Percentiles rank a stretch among this genome's conserved stretches.
Evolutionary conservation across 1,284 basidiomycete genomes (phyloP).

Genomic region (Pseudozyma thailandica): DNA sequence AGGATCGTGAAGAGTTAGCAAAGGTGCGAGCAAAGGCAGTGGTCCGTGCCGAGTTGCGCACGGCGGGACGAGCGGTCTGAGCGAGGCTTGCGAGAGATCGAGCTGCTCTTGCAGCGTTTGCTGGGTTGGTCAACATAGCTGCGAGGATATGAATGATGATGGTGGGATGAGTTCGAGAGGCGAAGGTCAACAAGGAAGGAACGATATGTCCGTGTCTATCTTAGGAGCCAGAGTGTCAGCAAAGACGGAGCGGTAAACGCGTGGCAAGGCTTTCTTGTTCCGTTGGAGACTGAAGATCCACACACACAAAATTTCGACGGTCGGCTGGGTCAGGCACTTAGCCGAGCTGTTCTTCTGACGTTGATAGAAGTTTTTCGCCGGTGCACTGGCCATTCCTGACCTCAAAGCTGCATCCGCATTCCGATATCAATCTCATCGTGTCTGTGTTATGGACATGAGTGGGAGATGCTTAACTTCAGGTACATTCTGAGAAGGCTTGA

Average conservation of each 20-base stretch:
- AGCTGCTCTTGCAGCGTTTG: constrained; percentile 25
- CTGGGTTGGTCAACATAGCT: constrained; percentile 20
- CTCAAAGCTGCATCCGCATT: neutral
- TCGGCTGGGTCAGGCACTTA: neutral
- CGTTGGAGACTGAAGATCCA: constrained; percentile 19
- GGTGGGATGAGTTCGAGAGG: neutral
- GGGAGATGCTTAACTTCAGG: too few relatives aligned
- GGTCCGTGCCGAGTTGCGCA: constrained; percentile 9
- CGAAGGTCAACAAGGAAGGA: neutral
- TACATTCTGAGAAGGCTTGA: too few relatives aligned
- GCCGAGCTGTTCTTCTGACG: constrained; percentile 19
- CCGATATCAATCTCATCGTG: neutral
- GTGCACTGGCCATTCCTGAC: constrained; percentile 14
- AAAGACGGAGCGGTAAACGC: too few relatives aligned
- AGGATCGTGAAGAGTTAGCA: constrained; percentile 29
- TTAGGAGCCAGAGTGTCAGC: too few relatives aligned
- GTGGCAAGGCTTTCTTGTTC: constrained; percentile 14
- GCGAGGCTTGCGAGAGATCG: constrained; percentile 17
- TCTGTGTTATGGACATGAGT: too few relatives aligned
- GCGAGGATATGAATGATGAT: neutral
- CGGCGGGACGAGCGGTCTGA: constrained; percentile 9
- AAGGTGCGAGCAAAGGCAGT: constrained; percentile 20
- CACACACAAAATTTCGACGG: neutral
- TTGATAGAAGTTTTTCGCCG: constrained; percentile 14
- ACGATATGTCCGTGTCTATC: neutral